Evolutionary conservation across 768 basidiomycete genomes (phyloP).

Genomic region (Termitomyces sp.): DNA sequence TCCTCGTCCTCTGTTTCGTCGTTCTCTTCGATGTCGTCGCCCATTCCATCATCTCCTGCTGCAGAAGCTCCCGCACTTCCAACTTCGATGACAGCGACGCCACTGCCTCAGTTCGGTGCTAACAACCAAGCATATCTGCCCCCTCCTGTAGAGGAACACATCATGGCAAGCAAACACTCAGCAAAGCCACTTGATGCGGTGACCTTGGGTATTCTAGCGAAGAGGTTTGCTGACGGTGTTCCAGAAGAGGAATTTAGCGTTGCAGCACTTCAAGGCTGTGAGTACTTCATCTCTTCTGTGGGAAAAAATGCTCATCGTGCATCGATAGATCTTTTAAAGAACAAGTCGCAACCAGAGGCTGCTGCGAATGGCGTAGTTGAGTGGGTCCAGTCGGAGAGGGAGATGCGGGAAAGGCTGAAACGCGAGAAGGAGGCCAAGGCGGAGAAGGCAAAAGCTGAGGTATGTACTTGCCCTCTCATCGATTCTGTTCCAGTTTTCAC

Average conservation of each 20-base stretch:
- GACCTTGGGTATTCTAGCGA: constrained; percentile 64
- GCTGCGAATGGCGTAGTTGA: constrained; percentile 60
- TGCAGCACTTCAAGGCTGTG: constrained; percentile 86
- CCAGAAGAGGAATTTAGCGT: constrained; percentile 87
- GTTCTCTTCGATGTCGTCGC: constrained; percentile 37
- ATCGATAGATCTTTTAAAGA: constrained; percentile 64
- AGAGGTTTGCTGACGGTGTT: constrained; percentile 73
- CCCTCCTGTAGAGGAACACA: constrained; percentile 57
- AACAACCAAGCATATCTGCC: constrained; percentile 58
- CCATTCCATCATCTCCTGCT: constrained; percentile 30
- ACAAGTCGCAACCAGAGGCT: constrained; percentile 76
- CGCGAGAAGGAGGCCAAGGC: constrained; percentile 72
- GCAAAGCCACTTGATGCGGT: constrained; percentile 60
- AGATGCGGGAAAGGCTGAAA: constrained; percentile 67
- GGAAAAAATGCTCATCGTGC: not conserved
- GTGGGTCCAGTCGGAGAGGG: constrained; percentile 75
- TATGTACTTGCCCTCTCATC: constrained; percentile 25
- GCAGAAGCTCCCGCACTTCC: constrained; percentile 16
- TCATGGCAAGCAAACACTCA: constrained; percentile 52
- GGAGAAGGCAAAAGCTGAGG: constrained; percentile 59
- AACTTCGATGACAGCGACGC: constrained; percentile 16
- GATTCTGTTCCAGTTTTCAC: not conserved
- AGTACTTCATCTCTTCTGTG: constrained; percentile 31
- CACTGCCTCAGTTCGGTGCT: constrained; percentile 41
- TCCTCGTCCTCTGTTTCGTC: constrained; percentile 17